Conservation (phyloP, 2,329 filamentous ascomycete genomes). For the Ophiocordyceps robertsii region DNA sequence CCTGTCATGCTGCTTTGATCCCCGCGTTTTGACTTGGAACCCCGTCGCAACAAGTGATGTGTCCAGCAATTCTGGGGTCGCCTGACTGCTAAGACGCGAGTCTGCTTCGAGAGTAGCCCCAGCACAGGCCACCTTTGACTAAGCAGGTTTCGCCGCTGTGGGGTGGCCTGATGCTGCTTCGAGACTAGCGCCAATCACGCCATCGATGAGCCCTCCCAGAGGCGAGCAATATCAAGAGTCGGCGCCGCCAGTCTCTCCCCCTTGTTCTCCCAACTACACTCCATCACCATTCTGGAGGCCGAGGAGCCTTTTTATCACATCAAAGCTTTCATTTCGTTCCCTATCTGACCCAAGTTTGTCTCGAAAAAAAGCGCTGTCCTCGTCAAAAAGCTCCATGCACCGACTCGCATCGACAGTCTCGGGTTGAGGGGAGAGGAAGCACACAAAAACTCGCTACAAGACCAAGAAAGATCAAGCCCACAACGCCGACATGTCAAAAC, state of each 20-base stretch:
- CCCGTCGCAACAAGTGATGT: no score
- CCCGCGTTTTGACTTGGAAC: no score
- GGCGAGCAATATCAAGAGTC: slow-evolving; percentile 5
- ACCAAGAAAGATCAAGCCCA: neutral
- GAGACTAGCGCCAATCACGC: slow-evolving; percentile 18
- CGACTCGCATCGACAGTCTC: neutral
- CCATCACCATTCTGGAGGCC: slow-evolving; percentile 2
- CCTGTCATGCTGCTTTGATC: no score
- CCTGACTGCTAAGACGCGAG: no score
- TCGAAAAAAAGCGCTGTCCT: neutral
- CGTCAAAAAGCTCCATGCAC: neutral
- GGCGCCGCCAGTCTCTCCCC: slow-evolving; percentile 6
- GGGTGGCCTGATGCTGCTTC: slow-evolving; percentile 1
- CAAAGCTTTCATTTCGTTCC: slow-evolving; percentile 9
- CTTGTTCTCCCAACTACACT: slow-evolving; percentile 8
- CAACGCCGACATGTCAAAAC: neutral
- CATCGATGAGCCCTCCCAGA: slow-evolving; percentile 14
- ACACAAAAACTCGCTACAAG: neutral
- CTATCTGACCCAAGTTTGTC: neutral
- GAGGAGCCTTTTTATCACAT: slow-evolving; percentile 1
- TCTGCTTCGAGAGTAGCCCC: neutral
- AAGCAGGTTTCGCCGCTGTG: neutral
- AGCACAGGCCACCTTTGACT: slow-evolving; percentile 1
- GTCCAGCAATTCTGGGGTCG: no score
- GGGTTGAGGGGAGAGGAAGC: neutral